These are phyloP conservation scores for Vitis rupestris DNA, from an alignment of 164 flowering plant species.

Conservation along the genomic window DNA sequence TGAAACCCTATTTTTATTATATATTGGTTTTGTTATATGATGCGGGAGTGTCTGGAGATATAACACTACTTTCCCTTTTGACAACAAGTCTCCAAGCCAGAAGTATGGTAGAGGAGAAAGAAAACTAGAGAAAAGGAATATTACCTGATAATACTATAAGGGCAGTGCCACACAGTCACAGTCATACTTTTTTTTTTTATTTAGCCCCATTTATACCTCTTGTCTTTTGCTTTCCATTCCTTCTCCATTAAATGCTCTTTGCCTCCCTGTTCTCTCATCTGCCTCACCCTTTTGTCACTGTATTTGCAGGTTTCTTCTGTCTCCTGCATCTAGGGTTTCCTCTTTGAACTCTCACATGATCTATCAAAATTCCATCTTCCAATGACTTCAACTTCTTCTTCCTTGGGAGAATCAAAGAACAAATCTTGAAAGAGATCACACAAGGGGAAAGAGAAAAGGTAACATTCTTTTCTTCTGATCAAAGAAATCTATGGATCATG, in stretches of 20 bases:
- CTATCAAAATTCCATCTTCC: constrained; percentile 3
- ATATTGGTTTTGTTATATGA: too few relatives aligned
- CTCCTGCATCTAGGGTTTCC: constrained; percentile 25
- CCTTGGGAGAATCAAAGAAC: constrained; percentile 2
- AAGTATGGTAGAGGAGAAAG: too few relatives aligned
- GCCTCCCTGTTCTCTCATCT: constrained; percentile 12
- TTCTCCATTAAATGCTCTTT: constrained; percentile 28
- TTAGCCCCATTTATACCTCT: constrained; percentile 20
- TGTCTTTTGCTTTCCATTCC: constrained; percentile 29
- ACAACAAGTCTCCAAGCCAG: too few relatives aligned
- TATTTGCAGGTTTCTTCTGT: constrained; percentile 11
- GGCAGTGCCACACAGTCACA: constrained; percentile 7
- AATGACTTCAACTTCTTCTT: constrained; percentile 9
- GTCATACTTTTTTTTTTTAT: constrained; percentile 16
- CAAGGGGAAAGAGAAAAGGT: constrained; percentile 5
- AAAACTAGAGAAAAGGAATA: constrained; percentile 2
- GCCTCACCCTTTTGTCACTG: constrained; percentile 20
- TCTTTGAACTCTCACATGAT: constrained; percentile 13
- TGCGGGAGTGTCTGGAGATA: too few relatives aligned
- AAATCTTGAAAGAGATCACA: constrained; percentile 15
- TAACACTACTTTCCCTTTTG: too few relatives aligned
- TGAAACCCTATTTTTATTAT: too few relatives aligned
- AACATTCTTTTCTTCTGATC: neutral
- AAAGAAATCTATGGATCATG: neutral
- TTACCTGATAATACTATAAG: constrained; percentile 20